Base-by-base conservation (phyloP, 2,329 filamentous ascomycete genomes). In the Onygenales sp. region DNA sequence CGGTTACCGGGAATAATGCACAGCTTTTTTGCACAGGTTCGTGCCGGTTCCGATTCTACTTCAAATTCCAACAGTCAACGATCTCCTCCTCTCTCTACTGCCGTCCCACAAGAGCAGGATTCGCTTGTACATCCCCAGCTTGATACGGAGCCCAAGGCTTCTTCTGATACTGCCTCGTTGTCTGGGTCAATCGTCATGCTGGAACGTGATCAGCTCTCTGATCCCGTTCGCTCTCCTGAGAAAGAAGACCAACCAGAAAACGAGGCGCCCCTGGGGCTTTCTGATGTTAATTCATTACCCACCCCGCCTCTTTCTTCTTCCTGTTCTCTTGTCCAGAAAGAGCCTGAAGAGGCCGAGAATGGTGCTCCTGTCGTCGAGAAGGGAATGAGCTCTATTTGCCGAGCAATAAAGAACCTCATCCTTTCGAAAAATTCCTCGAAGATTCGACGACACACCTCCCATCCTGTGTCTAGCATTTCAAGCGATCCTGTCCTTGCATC, bases 1-100 rank as follows among this genome's bases (percentile, higher is more conserved):
- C 87, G 93, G 74, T 79, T 95, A 68, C 93, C 93, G 62, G 88
- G 90, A 70, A 95, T 97, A 77, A 86, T 93, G 81, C 82, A 84
- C 72, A 94, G 86, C 79, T 96, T 93, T 80, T 95, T 97, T 81
- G 87, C 86, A 77, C 93, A 98, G 92, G 93, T 98, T 95, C 85
- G 93, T 96, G 81, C 82, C 79, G 83, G 81, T 77, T 83, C 82
- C 80, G 83, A 82, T 79, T 82, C 84, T 84, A 80, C 81, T 79
- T 69, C 72, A 73, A 76, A 58, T 67, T 60, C 69, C 60, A 65
- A 67, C 56, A 68, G 66, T 61, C 62, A 67, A 61, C 67, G 67
- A 63, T 65, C 68, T 58, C 69, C 65, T 49, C 33, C 49, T 50
- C 40, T 42, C 34, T 49, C 46, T 42, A 49, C 53, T 52, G 17